These are phyloP conservation scores for Xenosphaeropsis pyriputrescens DNA, from an alignment of 2,329 filamentous ascomycete species.

Conservation along the genomic window DNA sequence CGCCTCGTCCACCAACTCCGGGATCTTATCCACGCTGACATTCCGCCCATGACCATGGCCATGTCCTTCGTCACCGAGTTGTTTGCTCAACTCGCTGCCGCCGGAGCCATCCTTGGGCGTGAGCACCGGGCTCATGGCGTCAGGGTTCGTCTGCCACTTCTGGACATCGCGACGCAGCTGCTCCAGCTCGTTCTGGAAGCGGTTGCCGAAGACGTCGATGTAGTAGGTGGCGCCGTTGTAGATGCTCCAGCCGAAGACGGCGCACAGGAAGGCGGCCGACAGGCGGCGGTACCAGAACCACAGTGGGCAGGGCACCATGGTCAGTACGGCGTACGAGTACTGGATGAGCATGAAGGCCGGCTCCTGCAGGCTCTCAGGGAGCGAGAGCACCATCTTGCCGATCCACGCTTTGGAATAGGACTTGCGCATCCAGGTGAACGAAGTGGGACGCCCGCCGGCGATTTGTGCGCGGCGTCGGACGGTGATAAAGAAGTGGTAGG, in stretches of 20 bases:
- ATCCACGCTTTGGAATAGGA: conserved; percentile 86
- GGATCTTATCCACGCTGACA: conserved; percentile 35
- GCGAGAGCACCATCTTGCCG: conserved; percentile 66
- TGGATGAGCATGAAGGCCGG: conserved; percentile 93
- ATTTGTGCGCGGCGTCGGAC: conserved; percentile 93
- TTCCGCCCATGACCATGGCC: conserved; percentile 1
- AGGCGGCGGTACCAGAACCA: conserved; percentile 88
- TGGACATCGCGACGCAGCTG: conserved; percentile 75
- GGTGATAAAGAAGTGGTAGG: conserved; percentile 90
- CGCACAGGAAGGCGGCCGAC: conserved; percentile 59
- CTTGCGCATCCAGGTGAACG: conserved; percentile 89
- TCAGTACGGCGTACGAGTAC: conserved; percentile 77
- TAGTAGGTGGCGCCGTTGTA: conserved; percentile 97
- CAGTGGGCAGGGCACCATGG: conserved; percentile 85
- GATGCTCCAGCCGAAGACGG: conserved; percentile 86
- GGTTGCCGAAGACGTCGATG: conserved; percentile 92
- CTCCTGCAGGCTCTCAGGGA: conserved; percentile 68
- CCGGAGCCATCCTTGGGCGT: conserved; percentile 18
- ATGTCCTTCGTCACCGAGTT: not conserved
- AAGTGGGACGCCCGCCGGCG: conserved; percentile 84
- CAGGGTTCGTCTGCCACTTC: conserved; percentile 63
- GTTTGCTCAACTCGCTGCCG: conserved; percentile 6
- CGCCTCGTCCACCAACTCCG: conserved; percentile 34
- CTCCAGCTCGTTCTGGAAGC: conserved; percentile 94
- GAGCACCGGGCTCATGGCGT: conserved; percentile 25